These are phyloP conservation scores for Nitzschia sp. DNA, from an alignment of 108 stramenopile genomes.

Conservation along the genomic window DNA sequence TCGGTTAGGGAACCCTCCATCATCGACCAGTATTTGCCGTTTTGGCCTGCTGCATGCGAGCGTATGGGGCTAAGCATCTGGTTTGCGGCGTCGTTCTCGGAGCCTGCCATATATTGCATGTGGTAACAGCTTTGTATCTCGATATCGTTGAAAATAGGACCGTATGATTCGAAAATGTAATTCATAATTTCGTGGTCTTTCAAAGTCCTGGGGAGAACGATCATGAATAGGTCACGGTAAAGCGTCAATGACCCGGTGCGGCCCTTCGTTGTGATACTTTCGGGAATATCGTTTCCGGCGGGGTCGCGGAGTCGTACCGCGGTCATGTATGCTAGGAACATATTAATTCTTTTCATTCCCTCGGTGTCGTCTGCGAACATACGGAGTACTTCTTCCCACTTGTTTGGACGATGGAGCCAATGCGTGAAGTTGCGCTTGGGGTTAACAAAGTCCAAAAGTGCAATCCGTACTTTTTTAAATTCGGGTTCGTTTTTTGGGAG, in stretches of 20 bases:
- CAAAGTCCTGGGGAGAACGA: neutral
- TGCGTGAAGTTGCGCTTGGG: neutral
- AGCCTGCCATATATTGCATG: neutral
- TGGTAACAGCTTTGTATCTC: neutral
- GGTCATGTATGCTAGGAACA: neutral
- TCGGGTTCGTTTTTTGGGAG: neutral
- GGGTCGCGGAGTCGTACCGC: neutral
- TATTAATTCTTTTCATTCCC: neutral
- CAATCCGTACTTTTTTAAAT: neutral
- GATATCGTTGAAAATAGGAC: neutral
- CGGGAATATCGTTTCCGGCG: neutral
- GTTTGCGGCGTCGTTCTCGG: neutral
- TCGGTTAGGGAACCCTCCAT: neutral
- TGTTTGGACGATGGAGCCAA: neutral
- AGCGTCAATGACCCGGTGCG: neutral
- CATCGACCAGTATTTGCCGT: neutral
- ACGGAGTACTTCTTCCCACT: neutral
- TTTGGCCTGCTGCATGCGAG: neutral
- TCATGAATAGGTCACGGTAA: neutral
- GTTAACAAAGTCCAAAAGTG: neutral
- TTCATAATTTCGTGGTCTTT: neutral
- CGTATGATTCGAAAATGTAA: neutral
- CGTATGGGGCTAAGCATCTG: neutral
- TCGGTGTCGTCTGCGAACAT: neutral
- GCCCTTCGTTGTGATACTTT: neutral